A percentile compares a stretch with the other conserved stretches of the same genome.
These are phyloP conservation scores for Lachnellula subtilissima DNA, from an alignment of 2,329 filamentous ascomycete genomes.

Conservation along the genomic window DNA sequence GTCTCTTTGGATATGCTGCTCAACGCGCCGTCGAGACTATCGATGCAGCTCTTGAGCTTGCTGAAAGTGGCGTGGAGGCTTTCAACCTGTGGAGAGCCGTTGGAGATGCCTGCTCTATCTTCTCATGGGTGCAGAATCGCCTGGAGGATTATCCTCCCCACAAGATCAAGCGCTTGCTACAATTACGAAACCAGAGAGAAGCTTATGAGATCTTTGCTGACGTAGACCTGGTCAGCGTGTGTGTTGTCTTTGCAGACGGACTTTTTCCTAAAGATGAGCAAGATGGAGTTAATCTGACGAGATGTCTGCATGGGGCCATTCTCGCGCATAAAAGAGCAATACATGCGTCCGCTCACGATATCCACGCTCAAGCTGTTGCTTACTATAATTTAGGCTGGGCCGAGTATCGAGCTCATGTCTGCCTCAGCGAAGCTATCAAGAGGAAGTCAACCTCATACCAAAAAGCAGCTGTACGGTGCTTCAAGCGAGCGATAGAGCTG, in stretches of 20 bases:
- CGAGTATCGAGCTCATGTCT: slow-evolving; percentile 75
- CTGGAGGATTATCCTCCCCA: slow-evolving; percentile 57
- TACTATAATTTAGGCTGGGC: slow-evolving; percentile 97
- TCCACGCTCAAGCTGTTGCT: slow-evolving; percentile 87
- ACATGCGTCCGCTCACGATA: slow-evolving; percentile 63
- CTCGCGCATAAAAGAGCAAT: slow-evolving; percentile 86
- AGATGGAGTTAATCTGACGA: slow-evolving; percentile 43
- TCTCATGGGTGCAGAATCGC: slow-evolving; percentile 70
- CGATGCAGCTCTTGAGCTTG: slow-evolving; percentile 58
- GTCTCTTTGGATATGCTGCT: slow-evolving; percentile 78
- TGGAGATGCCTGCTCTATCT: slow-evolving; percentile 82
- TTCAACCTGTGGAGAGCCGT: slow-evolving; percentile 97
- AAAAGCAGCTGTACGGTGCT: slow-evolving; percentile 78
- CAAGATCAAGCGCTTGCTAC: slow-evolving; percentile 54
- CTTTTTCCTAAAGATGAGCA: slow-evolving; percentile 29
- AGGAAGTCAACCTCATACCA: slow-evolving; percentile 65
- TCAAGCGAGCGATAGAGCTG: slow-evolving; percentile 92
- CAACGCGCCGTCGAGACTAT: slow-evolving; percentile 67
- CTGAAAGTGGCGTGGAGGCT: slow-evolving; percentile 56
- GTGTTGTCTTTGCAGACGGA: slow-evolving; percentile 32
- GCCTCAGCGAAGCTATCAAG: slow-evolving; percentile 46
- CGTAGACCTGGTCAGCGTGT: slow-evolving; percentile 58
- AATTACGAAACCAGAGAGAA: slow-evolving; percentile 44
- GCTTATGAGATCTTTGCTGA: slow-evolving; percentile 59
- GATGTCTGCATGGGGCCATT: slow-evolving; percentile 66